Evolutionary conservation across 768 basidiomycete genomes (phyloP).

Genomic region (Dioszegia hungarica): DNA sequence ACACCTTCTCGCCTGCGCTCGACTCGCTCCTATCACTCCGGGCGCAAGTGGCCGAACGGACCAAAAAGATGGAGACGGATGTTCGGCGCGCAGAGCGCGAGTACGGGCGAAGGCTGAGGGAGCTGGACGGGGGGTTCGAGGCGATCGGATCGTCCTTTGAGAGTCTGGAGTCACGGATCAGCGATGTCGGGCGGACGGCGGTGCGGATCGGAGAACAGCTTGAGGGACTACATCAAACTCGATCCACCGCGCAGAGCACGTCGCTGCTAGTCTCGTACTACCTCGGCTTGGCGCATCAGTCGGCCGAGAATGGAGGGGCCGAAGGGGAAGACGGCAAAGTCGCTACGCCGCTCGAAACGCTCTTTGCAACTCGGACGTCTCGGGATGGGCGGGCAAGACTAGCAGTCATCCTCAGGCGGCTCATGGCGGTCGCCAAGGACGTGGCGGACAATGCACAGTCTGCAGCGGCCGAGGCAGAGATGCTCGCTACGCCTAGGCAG

Average conservation of each 20-base stretch:
- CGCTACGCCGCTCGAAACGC: constrained; percentile 63
- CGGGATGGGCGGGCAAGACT: constrained; percentile 81
- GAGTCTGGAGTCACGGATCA: constrained; percentile 85
- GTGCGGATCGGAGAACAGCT: constrained; percentile 95
- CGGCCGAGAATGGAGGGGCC: constrained; percentile 50
- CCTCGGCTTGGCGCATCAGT: constrained; percentile 62
- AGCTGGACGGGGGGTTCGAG: constrained; percentile 92
- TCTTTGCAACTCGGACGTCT: constrained; percentile 55
- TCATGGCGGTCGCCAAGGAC: constrained; percentile 85
- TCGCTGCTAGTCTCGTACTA: constrained; percentile 91
- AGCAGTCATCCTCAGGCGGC: constrained; percentile 75
- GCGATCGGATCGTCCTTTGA: constrained; percentile 80
- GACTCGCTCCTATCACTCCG: constrained; percentile 80
- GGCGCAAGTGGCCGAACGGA: constrained; percentile 82
- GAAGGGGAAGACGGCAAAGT: constrained; percentile 32
- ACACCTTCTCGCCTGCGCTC: constrained; percentile 84
- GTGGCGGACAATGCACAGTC: constrained; percentile 58
- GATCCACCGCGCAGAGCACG: constrained; percentile 88
- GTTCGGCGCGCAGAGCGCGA: constrained; percentile 84
- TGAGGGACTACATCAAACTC: constrained; percentile 85
- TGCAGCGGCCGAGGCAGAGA: constrained; percentile 31
- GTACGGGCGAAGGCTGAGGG: constrained; percentile 89
- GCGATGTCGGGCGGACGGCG: constrained; percentile 86
- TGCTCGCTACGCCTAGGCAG: constrained; percentile 16
- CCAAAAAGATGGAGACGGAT: constrained; percentile 86